Percentiles rank a stretch among this genome's conserved stretches.
These are phyloP conservation scores for Fusarium vanettenii DNA, from an alignment of 2,329 filamentous ascomycete genomes.

Conservation along the genomic window DNA sequence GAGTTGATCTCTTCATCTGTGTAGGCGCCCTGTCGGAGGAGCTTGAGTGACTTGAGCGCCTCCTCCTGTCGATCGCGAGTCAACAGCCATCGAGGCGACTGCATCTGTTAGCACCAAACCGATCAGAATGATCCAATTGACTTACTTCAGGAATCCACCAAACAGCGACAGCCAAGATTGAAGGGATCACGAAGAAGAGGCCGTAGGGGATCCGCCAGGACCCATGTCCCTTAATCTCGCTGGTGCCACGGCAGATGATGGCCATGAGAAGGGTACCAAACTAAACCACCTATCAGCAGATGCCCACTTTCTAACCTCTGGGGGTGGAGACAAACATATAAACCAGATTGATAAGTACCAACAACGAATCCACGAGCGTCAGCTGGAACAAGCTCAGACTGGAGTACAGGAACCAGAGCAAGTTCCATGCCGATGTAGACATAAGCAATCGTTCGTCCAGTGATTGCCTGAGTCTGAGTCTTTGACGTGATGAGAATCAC, in stretches of 20 bases:
- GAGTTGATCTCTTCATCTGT: not conserved
- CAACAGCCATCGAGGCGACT: constrained; percentile 46
- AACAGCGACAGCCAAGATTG: not conserved
- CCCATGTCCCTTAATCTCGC: constrained; percentile 41
- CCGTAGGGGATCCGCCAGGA: constrained; percentile 51
- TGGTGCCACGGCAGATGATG: constrained; percentile 44
- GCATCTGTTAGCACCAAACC: constrained; percentile 21
- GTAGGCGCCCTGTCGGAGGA: constrained; percentile 35
- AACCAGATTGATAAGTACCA: constrained; percentile 15
- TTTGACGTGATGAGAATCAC: constrained; percentile 46
- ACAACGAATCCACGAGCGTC: constrained; percentile 47
- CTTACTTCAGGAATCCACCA: not conserved
- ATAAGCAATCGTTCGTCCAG: constrained; percentile 35
- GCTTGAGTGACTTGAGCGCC: constrained; percentile 35
- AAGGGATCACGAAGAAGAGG: constrained; percentile 8
- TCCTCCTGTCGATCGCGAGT: constrained; percentile 43
- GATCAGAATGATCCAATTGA: not conserved
- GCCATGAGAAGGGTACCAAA: constrained; percentile 27
- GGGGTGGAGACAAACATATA: not conserved
- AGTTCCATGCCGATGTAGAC: constrained; percentile 55
- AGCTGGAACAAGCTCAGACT: constrained; percentile 48
- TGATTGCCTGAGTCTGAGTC: not conserved
- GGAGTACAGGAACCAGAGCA: constrained; percentile 48
- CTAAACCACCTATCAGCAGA: not conserved
- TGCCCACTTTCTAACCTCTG: not conserved